Evolutionary conservation across 208 protist genomes (phyloP).

Genomic region (Wallacemonas sp.): DNA sequence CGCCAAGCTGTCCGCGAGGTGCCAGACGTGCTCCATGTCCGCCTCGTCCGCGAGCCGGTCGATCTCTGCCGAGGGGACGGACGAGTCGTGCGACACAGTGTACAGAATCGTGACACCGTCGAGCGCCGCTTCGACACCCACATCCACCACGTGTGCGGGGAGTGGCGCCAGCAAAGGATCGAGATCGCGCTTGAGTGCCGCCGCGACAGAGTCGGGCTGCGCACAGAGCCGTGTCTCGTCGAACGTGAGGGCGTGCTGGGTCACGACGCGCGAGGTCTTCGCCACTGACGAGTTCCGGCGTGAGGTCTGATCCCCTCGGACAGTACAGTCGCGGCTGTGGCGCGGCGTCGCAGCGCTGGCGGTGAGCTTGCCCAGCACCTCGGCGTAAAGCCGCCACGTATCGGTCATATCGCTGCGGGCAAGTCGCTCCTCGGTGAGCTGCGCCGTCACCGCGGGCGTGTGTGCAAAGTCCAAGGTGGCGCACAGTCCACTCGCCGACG

Average conservation of each 20-base stretch:
- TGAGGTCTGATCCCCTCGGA: no score
- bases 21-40: constrained; percentile 3
- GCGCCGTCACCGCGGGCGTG: neutral
- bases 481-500: neutral
- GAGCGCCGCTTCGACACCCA: neutral
- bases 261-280: neutral
- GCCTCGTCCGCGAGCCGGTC: neutral
- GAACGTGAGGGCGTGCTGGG: neutral
- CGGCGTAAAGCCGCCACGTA: neutral
- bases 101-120: constrained; percentile 5
- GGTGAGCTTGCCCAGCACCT: neutral
- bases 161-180: neutral
- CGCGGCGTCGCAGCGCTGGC: neutral
- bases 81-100: neutral
- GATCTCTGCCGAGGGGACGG: neutral
- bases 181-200: constrained; percentile 5
- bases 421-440: neutral
- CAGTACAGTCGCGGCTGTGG: neutral
- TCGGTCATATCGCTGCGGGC: constrained; percentile 2
- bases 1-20: constrained; percentile 2
- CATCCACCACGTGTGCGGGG: neutral
- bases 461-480: constrained; percentile 1
- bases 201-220: neutral
- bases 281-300: neutral
- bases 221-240: neutral